Base-by-base conservation (phyloP, 306 rosid genomes). In the Morella rubra region DNA sequence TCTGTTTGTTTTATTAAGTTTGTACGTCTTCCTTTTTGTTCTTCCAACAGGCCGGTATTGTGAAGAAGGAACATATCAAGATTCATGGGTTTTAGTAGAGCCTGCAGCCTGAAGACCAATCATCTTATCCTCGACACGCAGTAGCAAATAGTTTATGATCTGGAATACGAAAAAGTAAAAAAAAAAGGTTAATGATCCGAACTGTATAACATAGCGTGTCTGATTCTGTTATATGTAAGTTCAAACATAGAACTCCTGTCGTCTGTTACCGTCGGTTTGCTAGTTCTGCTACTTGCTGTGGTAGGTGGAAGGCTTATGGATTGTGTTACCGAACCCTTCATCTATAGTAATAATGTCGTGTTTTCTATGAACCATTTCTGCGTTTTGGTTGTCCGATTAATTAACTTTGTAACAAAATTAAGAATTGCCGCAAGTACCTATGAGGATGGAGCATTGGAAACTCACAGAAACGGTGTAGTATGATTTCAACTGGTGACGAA, bases 1-100 rank as follows among this genome's bases (percentile, higher is more conserved):
- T 32, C 37, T 32, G 37, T 32, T 32, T 32, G 72, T 51, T 19
- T 49, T 15, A 32, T 11, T 5, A 65, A 42, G 73, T 68, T 75
- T 42, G 68, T 7, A 22, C 69, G 41, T 49, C 20, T 69, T 11
- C 61, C 13, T 73, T 79, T 27, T 2, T 79, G 74, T 37, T 76
- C 14, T 81, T 54, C 65, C 62, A 78, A 55, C 82, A 86, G 88
- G 90, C 88, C 16, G 86, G 90, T 51, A 84, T 87, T 74, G 90
- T 77, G n/a, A 87, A 87, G 86, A 87, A 87, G 85, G 90, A 87
- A 76, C 78, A 82, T 32, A 87, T 87, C 81, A 87, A 87, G 88
- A 59, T 87, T 82, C 90, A 87, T 84, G 90, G 90, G 54, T 87
- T 87, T 73, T 87, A 78, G 46, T 37, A 22, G 56, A n/a, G n/a